These are phyloP conservation scores for Zychaea mexicana DNA, from an alignment of 371 early-diverging fungal genomes.

Conservation along the genomic window DNA sequence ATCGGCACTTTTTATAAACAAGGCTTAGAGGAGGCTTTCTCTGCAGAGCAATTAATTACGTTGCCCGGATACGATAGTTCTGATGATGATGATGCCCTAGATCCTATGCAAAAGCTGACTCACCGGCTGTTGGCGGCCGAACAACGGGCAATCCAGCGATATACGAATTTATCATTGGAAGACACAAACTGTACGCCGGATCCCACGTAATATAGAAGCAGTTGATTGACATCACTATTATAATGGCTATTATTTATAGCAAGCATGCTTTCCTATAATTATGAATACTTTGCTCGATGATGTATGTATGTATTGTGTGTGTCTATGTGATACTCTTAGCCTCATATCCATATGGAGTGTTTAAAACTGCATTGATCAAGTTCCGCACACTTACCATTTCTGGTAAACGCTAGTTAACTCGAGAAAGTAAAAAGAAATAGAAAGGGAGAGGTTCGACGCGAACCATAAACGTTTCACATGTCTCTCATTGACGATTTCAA, in stretches of 20 bases:
- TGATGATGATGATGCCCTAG: neutral
- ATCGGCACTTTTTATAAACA: conserved; percentile 34
- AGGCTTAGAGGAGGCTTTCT: conserved; percentile 30
- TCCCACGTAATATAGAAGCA: too few relatives aligned
- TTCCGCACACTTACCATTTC: neutral
- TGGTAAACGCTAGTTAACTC: neutral
- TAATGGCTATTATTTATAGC: too few relatives aligned
- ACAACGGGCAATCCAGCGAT: neutral
- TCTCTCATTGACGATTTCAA: conserved; percentile 45
- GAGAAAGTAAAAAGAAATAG: too few relatives aligned
- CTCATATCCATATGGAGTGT: too few relatives aligned
- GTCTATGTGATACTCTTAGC: too few relatives aligned
- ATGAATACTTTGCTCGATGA: too few relatives aligned
- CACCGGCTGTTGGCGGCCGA: neutral
- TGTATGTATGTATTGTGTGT: too few relatives aligned
- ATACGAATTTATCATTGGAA: neutral
- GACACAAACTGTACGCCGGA: neutral
- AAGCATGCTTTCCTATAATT: too few relatives aligned
- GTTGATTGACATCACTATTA: too few relatives aligned
- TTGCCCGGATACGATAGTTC: neutral
- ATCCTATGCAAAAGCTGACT: conserved; percentile 9
- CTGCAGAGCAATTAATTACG: neutral
- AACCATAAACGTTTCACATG: conserved; percentile 17
- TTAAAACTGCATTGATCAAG: neutral
- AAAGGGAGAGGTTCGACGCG: neutral